Percentiles rank a stretch among this genome's conserved stretches.
phyloP scores from a whole-genome alignment of 441 rosid species.

The Populus hybrid region DNA sequence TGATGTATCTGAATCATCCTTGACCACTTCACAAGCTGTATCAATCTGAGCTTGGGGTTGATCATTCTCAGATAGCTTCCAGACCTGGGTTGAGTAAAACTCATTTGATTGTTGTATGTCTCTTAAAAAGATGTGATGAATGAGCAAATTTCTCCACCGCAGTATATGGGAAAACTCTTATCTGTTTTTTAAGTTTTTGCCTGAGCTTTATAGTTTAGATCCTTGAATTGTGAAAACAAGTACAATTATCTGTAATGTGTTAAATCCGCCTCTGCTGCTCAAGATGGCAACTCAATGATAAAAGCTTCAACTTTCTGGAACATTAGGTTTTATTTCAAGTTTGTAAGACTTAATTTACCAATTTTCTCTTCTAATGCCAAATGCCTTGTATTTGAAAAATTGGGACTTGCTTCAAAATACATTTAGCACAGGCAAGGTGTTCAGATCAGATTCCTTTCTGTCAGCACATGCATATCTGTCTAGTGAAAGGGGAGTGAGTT shows the following conservation, averaged over 20 bases:
- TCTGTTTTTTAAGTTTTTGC: not conserved
- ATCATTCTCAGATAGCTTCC: not conserved
- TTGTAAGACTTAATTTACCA: not conserved
- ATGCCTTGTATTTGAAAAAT: not conserved
- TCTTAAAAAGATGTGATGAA: not conserved
- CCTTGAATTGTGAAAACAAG: not conserved
- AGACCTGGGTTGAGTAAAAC: not conserved
- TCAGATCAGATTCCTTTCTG: not conserved
- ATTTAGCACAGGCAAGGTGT: not conserved
- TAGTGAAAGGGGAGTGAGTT: not conserved
- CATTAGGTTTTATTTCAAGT: not conserved
- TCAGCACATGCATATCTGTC: not conserved
- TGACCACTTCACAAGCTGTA: not conserved
- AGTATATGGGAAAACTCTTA: not conserved
- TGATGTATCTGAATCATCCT: not conserved
- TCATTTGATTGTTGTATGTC: not conserved
- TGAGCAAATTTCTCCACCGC: not conserved
- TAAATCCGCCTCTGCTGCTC: not conserved
- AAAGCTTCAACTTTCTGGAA: not conserved
- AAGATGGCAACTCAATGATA: not conserved
- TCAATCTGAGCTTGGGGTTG: not conserved
- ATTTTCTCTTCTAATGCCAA: not conserved
- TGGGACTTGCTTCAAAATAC: slow-evolving; percentile 1
- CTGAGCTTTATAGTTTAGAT: not conserved
- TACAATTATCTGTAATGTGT: not conserved